These are phyloP conservation scores for Esteya vermicola DNA, from an alignment of 2,329 filamentous ascomycete genomes.

Conservation along the genomic window DNA sequence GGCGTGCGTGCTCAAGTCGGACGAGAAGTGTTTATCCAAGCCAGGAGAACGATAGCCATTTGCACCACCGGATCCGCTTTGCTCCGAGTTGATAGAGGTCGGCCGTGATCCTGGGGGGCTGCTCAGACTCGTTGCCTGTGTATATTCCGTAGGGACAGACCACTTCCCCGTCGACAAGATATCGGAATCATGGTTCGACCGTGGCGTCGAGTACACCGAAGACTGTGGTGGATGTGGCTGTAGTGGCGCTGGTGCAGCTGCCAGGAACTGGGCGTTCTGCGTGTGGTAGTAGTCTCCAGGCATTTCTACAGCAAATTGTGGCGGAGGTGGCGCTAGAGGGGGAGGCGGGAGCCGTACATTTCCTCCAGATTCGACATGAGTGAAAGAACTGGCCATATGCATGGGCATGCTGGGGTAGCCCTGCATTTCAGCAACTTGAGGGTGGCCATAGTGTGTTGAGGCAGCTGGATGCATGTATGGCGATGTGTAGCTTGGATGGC, in stretches of 20 bases:
- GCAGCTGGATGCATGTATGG: constrained; percentile 5
- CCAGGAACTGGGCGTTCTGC: too few species aligned
- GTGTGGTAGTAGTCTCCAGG: constrained; percentile 33
- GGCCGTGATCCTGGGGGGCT: constrained; percentile 17
- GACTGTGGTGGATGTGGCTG: constrained; percentile 4
- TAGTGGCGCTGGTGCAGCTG: constrained; percentile 13
- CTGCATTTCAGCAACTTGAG: constrained; percentile 24
- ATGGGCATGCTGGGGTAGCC: constrained; percentile 6
- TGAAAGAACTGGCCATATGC: too few species aligned
- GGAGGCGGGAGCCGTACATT: not conserved
- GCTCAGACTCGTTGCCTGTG: not conserved
- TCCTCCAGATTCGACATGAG: too few species aligned
- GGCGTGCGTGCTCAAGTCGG: constrained; percentile 30
- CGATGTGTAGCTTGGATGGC: constrained; percentile 9
- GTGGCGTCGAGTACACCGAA: constrained; percentile 4
- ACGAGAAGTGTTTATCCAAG: constrained; percentile 24
- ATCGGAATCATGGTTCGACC: constrained; percentile 15
- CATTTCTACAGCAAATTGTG: constrained; percentile 20
- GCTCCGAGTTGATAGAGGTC: constrained; percentile 20
- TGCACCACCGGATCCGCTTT: constrained; percentile 13
- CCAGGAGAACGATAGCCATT: constrained; percentile 22
- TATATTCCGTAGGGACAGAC: constrained; percentile 17
- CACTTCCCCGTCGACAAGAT: constrained; percentile 21
- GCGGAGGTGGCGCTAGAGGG: not conserved
- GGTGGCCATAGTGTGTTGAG: constrained; percentile 6